Evolutionary conservation across 768 basidiomycete species (phyloP).

Genomic region (Podaxis sp.): DNA sequence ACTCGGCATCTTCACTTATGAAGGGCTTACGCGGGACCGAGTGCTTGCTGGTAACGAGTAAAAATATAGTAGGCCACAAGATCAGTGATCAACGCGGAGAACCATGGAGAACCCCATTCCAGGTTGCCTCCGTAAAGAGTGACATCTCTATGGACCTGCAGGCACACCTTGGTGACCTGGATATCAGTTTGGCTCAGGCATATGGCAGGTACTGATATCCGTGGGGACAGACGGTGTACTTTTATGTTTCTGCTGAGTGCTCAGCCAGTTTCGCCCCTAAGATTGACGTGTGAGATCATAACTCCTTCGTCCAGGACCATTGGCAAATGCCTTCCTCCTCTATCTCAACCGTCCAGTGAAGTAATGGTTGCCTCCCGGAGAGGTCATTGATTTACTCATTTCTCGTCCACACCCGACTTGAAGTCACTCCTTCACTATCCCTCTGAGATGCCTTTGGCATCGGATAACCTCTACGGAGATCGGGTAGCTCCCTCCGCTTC

Average conservation of each 20-base stretch:
- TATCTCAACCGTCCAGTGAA: constrained; percentile 16
- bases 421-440: not conserved
- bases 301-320: not conserved
- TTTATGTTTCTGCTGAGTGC: not conserved
- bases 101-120: not conserved
- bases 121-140: not conserved
- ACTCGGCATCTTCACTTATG: not conserved
- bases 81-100: not conserved
- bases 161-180: constrained; percentile 5
- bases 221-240: constrained; percentile 1
- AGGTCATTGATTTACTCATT: constrained; percentile 23
- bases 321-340: not conserved
- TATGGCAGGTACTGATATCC: constrained; percentile 7
- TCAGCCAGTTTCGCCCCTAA: not conserved
- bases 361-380: constrained; percentile 29
- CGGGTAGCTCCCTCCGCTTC: not conserved
- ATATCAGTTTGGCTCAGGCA: not conserved
- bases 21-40: not conserved
- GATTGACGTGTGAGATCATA: constrained; percentile 2
- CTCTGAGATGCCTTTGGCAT: constrained; percentile 5
- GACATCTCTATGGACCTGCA: constrained; percentile 3
- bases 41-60: constrained; percentile 1
- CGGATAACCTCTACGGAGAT: not conserved
- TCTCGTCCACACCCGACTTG: not conserved
- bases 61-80: not conserved